Conservation (phyloP, 495 filamentous ascomycete genomes). For the Pyrenopolyporus hunteri region DNA sequence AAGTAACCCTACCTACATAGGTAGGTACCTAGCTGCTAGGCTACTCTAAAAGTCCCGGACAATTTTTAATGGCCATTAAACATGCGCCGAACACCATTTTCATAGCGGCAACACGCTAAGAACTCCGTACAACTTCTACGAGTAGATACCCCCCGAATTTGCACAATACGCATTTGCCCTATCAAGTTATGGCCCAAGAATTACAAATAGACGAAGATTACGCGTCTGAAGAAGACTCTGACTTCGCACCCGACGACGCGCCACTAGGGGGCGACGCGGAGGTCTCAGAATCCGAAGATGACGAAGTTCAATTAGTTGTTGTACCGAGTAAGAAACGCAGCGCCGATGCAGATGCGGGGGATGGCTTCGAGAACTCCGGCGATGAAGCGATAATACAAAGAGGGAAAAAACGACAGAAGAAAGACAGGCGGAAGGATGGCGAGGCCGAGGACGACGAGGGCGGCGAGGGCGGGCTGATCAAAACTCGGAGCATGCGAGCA, state of each 20-base stretch:
- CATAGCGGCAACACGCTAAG: too few species aligned
- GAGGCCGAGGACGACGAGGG: slow-evolving; percentile 60
- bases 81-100: background rate
- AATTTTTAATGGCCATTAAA: background rate
- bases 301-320: slow-evolving; percentile 32
- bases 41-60: background rate
- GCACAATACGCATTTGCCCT: background rate
- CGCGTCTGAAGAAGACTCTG: slow-evolving; percentile 74
- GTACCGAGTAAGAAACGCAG: slow-evolving; percentile 48
- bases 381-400: slow-evolving; percentile 76
- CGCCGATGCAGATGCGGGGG: slow-evolving; percentile 50
- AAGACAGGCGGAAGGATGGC: slow-evolving; percentile 55
- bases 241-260: slow-evolving; percentile 70
- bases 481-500: slow-evolving; percentile 75
- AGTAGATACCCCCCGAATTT: background rate
- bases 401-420: slow-evolving; percentile 63
- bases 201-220: slow-evolving; percentile 61
- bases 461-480: slow-evolving; percentile 80
- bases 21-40: too few species aligned
- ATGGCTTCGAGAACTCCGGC: slow-evolving; percentile 69
- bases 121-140: too few species aligned
- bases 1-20: background rate
- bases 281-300: slow-evolving; percentile 50
- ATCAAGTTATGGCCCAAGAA: slow-evolving; percentile 30
- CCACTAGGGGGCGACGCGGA: slow-evolving; percentile 53